A percentile compares a stretch with the other conserved stretches of the same genome.
These are phyloP conservation scores for Penicillium salamii DNA, from an alignment of 495 filamentous ascomycete species.

Conservation along the genomic window DNA sequence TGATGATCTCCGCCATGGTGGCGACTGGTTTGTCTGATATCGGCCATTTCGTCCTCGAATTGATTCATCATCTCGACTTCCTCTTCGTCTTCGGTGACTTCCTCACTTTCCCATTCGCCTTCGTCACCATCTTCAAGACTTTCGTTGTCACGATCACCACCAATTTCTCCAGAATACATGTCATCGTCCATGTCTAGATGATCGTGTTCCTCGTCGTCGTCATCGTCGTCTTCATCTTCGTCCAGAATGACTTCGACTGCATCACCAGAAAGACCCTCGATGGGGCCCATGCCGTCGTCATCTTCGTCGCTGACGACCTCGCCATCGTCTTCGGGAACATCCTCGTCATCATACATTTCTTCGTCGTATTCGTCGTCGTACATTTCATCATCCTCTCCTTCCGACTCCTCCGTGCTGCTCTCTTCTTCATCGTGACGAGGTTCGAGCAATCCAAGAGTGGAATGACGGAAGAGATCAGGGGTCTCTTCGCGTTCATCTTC, in stretches of 20 bases:
- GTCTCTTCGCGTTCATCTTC: slow-evolving; percentile 93
- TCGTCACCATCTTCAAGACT: slow-evolving; percentile 56
- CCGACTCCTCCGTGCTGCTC: slow-evolving; percentile 60
- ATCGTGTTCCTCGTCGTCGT: slow-evolving; percentile 68
- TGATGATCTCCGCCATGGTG: slow-evolving; percentile 57
- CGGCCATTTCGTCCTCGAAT: slow-evolving; percentile 50
- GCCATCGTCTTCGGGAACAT: slow-evolving; percentile 70
- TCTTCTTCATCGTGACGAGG: slow-evolving; percentile 75
- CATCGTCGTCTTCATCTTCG: slow-evolving; percentile 63
- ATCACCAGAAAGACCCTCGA: slow-evolving; percentile 83
- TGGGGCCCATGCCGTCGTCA: slow-evolving; percentile 76
- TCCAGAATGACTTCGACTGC: slow-evolving; percentile 83
- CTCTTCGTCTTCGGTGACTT: slow-evolving; percentile 53
- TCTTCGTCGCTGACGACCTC: slow-evolving; percentile 89
- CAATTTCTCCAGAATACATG: slow-evolving; percentile 53
- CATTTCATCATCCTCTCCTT: slow-evolving; percentile 79
- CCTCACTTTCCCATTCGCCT: slow-evolving; percentile 61
- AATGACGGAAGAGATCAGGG: slow-evolving; percentile 94
- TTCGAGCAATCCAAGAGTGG: slow-evolving; percentile 91
- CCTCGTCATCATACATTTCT: slow-evolving; percentile 88
- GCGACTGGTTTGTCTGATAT: slow-evolving; percentile 63
- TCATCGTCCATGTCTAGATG: slow-evolving; percentile 53
- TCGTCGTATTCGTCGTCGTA: slow-evolving; percentile 82
- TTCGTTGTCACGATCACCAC: slow-evolving; percentile 63
- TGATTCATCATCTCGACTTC: slow-evolving; percentile 53